Evolutionary conservation across 2,329 filamentous ascomycete species (phyloP).

Genomic region (Cordyceps sp.): DNA sequence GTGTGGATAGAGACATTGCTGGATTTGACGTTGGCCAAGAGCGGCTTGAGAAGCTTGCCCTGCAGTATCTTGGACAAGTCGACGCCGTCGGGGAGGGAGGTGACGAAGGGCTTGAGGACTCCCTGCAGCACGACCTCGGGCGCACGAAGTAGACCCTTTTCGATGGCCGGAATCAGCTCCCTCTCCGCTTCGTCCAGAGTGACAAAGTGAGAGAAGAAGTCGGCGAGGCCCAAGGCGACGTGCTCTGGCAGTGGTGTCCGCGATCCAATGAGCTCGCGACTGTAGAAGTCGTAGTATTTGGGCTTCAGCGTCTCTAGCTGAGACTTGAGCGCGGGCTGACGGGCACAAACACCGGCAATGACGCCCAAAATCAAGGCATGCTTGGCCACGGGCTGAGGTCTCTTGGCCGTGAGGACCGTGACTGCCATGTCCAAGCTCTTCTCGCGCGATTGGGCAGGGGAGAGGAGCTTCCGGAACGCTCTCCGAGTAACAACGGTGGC

Average conservation of each 20-base stretch:
- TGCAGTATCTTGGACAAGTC: slow-evolving; percentile 65
- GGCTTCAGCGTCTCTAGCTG: slow-evolving; percentile 48
- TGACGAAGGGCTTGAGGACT: slow-evolving; percentile 56
- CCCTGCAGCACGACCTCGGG: slow-evolving; percentile 80
- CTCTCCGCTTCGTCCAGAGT: slow-evolving; percentile 57
- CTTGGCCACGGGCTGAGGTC: slow-evolving; percentile 42
- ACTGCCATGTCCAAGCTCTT: slow-evolving; percentile 48
- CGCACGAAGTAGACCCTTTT: slow-evolving; percentile 76
- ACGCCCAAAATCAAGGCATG: slow-evolving; percentile 70
- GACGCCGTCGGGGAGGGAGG: slow-evolving; percentile 48
- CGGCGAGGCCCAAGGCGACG: slow-evolving; percentile 53
- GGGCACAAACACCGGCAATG: slow-evolving; percentile 70
- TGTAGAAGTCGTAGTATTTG: slow-evolving; percentile 67
- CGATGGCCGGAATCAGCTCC: slow-evolving; percentile 63
- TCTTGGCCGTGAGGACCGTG: slow-evolving; percentile 51
- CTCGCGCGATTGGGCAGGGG: slow-evolving; percentile 34
- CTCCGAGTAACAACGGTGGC: slow-evolving; percentile 65
- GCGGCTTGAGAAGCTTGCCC: slow-evolving; percentile 62
- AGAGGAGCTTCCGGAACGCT: slow-evolving; percentile 60
- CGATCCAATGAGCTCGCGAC: slow-evolving; percentile 71
- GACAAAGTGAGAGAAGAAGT: slow-evolving; percentile 70
- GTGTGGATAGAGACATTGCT: slow-evolving; percentile 64
- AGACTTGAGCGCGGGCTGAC: slow-evolving; percentile 45
- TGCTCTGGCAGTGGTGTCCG: slow-evolving; percentile 54
- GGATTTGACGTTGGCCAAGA: slow-evolving; percentile 84